A percentile compares a stretch with the other conserved stretches of the same genome.
Evolutionary conservation across 2,329 filamentous ascomycete species (phyloP).

Genomic region (Botrytis byssoidea): DNA sequence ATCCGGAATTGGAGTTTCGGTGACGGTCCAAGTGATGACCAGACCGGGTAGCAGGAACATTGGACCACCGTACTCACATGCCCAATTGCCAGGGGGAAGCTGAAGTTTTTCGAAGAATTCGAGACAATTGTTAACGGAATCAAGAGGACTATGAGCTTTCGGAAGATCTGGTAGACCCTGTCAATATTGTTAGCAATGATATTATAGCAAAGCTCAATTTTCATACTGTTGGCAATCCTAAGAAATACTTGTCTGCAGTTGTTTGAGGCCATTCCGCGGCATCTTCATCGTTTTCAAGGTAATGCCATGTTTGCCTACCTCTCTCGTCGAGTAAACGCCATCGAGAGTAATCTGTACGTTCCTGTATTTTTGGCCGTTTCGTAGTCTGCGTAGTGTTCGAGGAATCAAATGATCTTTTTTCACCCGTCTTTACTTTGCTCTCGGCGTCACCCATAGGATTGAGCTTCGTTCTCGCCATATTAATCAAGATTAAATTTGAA

Average conservation of each 20-base stretch:
- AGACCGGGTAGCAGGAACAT: conserved; percentile 92
- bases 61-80: conserved; percentile 93
- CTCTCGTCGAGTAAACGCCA: conserved; percentile 84
- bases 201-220: conserved; percentile 23
- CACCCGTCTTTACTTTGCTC: conserved; percentile 20
- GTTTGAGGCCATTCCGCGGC: conserved; percentile 79
- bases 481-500: neutral
- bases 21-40: conserved; percentile 84
- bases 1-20: conserved; percentile 79
- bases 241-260: conserved; percentile 81
- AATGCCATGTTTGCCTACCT: conserved; percentile 92
- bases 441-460: neutral
- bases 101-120: conserved; percentile 89
- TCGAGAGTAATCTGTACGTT: conserved; percentile 72
- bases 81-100: conserved; percentile 88
- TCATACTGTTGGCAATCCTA: conserved; percentile 74
- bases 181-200: conserved; percentile 24
- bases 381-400: conserved; percentile 22
- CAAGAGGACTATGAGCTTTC: conserved; percentile 67
- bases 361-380: conserved; percentile 49
- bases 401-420: conserved; percentile 29
- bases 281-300: conserved; percentile 71
- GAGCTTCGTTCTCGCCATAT: neutral
- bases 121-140: conserved; percentile 79
- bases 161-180: conserved; percentile 75